Base-by-base conservation (phyloP, 1,284 basidiomycete genomes). In the Boletus hoseneyae region DNA sequence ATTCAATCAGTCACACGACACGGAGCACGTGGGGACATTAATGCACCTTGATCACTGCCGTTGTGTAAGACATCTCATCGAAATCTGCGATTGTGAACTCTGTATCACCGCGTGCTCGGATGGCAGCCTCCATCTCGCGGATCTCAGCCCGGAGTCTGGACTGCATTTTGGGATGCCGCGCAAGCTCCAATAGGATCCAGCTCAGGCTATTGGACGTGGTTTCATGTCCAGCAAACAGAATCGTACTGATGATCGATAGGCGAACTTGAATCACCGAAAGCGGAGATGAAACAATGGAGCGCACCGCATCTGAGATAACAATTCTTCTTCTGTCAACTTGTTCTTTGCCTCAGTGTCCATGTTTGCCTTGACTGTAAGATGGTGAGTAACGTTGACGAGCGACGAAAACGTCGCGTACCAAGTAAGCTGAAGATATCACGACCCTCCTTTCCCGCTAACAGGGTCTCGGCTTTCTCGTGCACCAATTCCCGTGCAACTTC, bases 41-140 rank as follows among this genome's bases (percentile, higher is more conserved):
- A 0, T 15, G n/a, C n/a, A 76, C 80, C 69, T 82, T 81, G 42
- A 83, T 62, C 18, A 78, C 69, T 2, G 80, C 80, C n/a, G 67
- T 68, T 23, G 77, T 58, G 46, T 75, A 79, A 7, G 74, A 71
- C 76, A 84, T 82, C 4, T 30, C 48, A 35, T 82, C 79, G 39
- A 80, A 68, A 57, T 82, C 78, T 18, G 63, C 55, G 10, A 69
- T 52, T 15, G 70, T 71, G 56, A 78, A 74, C 36, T 73, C 66
- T 11, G 66, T 53, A 34, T 70, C 67, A 3, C 73, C 75, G 16
- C 73, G 69, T 37, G 62, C 64, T 44, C 62, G 64, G 6, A 78
- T 58, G n/a, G 57, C 62, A 4, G 59, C 59, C 51, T 75, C 68
- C 49, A 62, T 61, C 15, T 52, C 52, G 39, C 37, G 43, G 39